phyloP scores from a whole-genome alignment of 2,329 filamentous ascomycete genomes.

The Claviceps purpurea region DNA sequence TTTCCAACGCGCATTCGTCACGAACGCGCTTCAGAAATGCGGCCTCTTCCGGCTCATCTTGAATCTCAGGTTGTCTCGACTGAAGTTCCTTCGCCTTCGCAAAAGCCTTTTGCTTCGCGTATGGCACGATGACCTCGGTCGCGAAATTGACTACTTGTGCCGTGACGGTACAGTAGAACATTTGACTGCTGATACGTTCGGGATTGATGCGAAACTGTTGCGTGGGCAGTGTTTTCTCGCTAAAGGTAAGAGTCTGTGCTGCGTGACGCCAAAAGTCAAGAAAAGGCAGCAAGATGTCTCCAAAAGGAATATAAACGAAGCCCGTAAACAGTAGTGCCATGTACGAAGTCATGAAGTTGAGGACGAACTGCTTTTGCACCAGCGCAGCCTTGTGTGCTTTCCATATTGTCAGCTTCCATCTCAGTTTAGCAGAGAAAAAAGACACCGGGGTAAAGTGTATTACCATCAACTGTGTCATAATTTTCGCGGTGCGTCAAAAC shows the following conservation, averaged over 20 bases:
- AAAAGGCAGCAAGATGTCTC: constrained; percentile 68
- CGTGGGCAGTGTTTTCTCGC: constrained; percentile 55
- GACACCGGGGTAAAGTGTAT: constrained; percentile 9
- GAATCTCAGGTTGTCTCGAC: constrained; percentile 37
- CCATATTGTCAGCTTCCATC: background rate
- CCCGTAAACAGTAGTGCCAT: constrained; percentile 83
- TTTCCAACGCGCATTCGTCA: constrained; percentile 65
- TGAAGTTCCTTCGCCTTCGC: constrained; percentile 69
- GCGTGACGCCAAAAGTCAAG: constrained; percentile 68
- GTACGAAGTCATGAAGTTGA: constrained; percentile 95
- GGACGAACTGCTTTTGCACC: constrained; percentile 84
- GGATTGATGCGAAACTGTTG: constrained; percentile 70
- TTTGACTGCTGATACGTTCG: constrained; percentile 70
- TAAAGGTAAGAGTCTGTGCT: constrained; percentile 61
- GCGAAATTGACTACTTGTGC: constrained; percentile 81
- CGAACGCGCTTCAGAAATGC: constrained; percentile 71
- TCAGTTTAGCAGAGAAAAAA: background rate
- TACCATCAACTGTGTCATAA: constrained; percentile 70
- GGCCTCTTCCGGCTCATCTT: constrained; percentile 65
- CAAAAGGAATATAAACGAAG: constrained; percentile 91
- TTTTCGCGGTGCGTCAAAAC: constrained; percentile 76
- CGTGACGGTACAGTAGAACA: constrained; percentile 92
- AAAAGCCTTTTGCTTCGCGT: constrained; percentile 65
- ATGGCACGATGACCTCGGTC: constrained; percentile 75
- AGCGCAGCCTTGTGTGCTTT: constrained; percentile 67